A percentile compares a stretch with the other conserved stretches of the same genome.
Evolutionary conservation across 1,139 yeast genomes (phyloP).

Genomic region (Saccharomyces hybrid): DNA sequence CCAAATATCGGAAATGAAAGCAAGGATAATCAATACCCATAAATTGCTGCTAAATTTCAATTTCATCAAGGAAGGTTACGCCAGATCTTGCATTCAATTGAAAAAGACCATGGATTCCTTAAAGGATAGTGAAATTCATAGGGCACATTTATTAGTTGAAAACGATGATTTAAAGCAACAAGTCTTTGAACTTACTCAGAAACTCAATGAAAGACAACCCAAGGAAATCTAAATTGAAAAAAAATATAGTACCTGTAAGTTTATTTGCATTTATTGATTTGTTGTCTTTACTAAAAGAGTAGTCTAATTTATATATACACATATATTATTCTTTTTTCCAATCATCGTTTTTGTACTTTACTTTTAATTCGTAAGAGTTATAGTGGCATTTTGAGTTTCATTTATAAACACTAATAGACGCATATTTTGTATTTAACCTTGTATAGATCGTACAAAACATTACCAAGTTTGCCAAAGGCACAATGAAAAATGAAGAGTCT

Average conservation of each 20-base stretch:
- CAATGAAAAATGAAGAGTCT: background rate
- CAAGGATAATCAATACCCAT: constrained; percentile 30
- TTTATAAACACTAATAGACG: background rate
- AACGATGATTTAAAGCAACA: constrained; percentile 24
- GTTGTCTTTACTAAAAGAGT: background rate
- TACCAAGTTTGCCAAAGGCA: background rate
- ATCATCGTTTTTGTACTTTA: background rate
- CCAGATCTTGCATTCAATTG: constrained; percentile 30
- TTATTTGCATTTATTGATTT: background rate
- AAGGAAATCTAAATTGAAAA: background rate
- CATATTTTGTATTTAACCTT: background rate
- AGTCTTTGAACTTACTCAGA: constrained; percentile 4
- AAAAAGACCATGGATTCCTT: constrained; percentile 29
- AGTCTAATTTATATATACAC: background rate
- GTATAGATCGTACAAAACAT: background rate
- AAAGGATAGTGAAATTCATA: constrained; percentile 33
- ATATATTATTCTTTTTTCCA: background rate
- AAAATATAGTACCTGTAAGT: background rate
- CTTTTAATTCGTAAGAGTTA: background rate
- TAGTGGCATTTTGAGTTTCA: background rate
- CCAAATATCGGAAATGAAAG: constrained; percentile 26
- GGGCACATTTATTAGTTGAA: constrained; percentile 29
- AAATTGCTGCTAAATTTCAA: constrained; percentile 28
- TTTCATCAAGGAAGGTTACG: constrained; percentile 29
- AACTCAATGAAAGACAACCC: background rate